Conservation (phyloP, 2,329 filamentous ascomycete genomes). For the Cladosporium sp. region DNA sequence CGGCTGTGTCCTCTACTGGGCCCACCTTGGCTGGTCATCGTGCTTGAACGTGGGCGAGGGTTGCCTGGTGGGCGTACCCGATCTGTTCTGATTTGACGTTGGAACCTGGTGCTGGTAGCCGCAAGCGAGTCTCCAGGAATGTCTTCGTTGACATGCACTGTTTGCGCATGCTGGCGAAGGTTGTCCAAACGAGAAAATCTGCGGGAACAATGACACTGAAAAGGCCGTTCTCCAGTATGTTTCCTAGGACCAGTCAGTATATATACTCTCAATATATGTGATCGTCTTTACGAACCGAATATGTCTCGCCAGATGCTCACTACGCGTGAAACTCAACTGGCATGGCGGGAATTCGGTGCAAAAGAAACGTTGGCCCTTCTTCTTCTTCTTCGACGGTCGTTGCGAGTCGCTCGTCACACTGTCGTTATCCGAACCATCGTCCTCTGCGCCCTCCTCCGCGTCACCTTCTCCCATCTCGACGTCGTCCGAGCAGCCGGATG, state of each 20-base stretch:
- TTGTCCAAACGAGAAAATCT: slow-evolving; percentile 95
- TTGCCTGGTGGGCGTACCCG: slow-evolving; percentile 66
- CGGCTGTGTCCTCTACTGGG: slow-evolving; percentile 75
- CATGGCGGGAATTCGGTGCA: slow-evolving; percentile 95
- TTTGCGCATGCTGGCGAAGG: slow-evolving; percentile 92
- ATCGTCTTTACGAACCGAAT: slow-evolving; percentile 66
- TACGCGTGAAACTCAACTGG: slow-evolving; percentile 90
- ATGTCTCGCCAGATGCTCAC: slow-evolving; percentile 91
- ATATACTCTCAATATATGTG: background rate
- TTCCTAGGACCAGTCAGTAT: slow-evolving; percentile 60
- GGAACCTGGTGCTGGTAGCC: slow-evolving; percentile 86
- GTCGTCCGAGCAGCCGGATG: slow-evolving; percentile 66
- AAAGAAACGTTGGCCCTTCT: slow-evolving; percentile 94
- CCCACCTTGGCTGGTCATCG: slow-evolving; percentile 55
- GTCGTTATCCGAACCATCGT: slow-evolving; percentile 54
- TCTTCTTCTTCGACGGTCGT: slow-evolving; percentile 87
- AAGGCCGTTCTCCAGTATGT: slow-evolving; percentile 95
- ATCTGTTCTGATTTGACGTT: slow-evolving; percentile 87
- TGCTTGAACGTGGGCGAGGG: slow-evolving; percentile 10
- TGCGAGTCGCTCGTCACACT: slow-evolving; percentile 60
- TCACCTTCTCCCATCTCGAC: slow-evolving; percentile 71
- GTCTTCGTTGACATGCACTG: slow-evolving; percentile 95
- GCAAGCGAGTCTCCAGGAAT: slow-evolving; percentile 93
- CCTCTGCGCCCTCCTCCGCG: slow-evolving; percentile 71
- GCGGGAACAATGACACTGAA: slow-evolving; percentile 91